Evolutionary conservation across 1,139 yeast genomes (phyloP), one percentile per base, ranked within the genome.

Genomic region (Zygosaccharomyces sapae): DNA sequence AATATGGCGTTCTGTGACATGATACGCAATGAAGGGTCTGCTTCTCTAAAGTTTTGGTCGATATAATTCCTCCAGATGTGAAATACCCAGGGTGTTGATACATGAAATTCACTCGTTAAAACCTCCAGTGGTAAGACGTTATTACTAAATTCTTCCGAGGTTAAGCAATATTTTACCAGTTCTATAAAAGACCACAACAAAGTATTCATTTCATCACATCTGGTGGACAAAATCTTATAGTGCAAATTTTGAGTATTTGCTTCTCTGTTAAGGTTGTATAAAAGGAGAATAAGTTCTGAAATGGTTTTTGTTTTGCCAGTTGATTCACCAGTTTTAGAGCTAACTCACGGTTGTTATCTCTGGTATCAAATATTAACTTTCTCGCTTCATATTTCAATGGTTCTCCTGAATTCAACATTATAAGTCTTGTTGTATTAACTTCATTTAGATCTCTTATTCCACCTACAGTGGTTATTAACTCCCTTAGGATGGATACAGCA

Each of bases 391-490:
- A 72, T 50, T 79, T 77, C 45, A 89, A 66, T 10, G 79, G 68
- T 1, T 74, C 70, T 1, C 87, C 94, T 35, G 88, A 79, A 49
- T 83, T 83, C 37, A 90, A 69, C 67, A 81, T 75, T 46, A 79
- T 74, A 16, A 90, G 75, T 60, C 88, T 96, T 20, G 73, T 56
- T 20, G 50, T 45, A 43, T 56, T 62, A 1, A 64, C 62, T 41
- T 66, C 65, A 43, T 62, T 58, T 29, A 63, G 49, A 45, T 82
- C 76, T 52, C 84, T 85, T 33, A 89, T 77, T 3, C 97, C 97
- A 13, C 95, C 88, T 84, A 89, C 88, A 10, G 83, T 75, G 22
- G 75, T 67, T 16, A 90, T 67, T 44, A 90, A 69, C 51, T 88
- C 95, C 54, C 80, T 77, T 42, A 92, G 66, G 7, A 92, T 77